Evolutionary conservation across 2,329 filamentous ascomycete species (phyloP), one percentile per base, ranked within the genome.

Genomic region (Fusarium piperis): DNA sequence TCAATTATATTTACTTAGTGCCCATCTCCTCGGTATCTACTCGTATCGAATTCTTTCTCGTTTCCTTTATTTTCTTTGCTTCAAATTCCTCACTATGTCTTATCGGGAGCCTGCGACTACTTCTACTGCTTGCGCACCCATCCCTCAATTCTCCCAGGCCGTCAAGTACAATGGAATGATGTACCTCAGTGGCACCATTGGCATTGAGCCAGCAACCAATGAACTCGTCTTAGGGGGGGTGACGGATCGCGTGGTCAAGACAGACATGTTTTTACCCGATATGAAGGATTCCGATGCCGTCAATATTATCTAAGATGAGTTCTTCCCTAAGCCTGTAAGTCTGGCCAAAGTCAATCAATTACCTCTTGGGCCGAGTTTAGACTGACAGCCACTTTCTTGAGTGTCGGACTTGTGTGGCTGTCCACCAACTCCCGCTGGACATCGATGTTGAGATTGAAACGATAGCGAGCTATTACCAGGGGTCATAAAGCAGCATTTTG

Each of bases 111-210:
- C 51, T 2, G 32, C 36, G 2, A 16, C 15, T 10, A 55, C 51
- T 3, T n/a, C 51, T 12, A 32, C 51, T 5, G 51, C 51, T 8
- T 55, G 51, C 13, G 51, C 51, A 7, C 68, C 72, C 3, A 78
- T 88, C 39, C 86, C 88, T 0, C 85, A 89, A 73, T 87, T 89
- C 78, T 89, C 85, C 4, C 88, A 91, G 76, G 89, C 88, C 48
- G 83, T 91, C 74, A 84, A 88, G 70, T 85, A 85, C 79, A 89
- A 90, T 74, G 90, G 90, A 74, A 88, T 91, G 78, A 88, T 93
- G 26, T 93, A 92, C 83, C 92, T 90, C 82, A 92, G 89, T 3
- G 91, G 91, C 30, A 85, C 84, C 68, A 84, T 93, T 38, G 88
- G 87, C 2, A 55, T 55, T n/a, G 51, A 55, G 18, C 51, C 51